Base-by-base conservation (phyloP, 2,329 filamentous ascomycete genomes). In the Diplodia intermedia region DNA sequence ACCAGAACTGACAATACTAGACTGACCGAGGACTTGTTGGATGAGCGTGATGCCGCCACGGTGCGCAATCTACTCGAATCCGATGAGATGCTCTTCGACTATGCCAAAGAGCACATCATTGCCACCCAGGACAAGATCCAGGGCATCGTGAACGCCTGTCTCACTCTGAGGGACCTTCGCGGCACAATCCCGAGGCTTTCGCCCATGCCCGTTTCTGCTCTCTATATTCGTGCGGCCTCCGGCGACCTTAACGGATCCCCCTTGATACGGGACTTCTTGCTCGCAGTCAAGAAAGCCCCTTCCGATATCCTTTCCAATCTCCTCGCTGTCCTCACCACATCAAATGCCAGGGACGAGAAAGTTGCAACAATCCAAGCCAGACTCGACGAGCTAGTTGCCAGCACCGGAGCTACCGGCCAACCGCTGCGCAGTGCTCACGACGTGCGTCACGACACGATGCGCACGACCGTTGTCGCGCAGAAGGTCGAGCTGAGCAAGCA, bases 401-500 rank as follows among this genome's bases (percentile, higher is more conserved):
- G 68, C 33, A 36, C 40, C 15, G 54, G 68, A 18, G 56, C 69
- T 18, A 60, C 69, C 23, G 62, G 23, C 60, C 54, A 70, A 63
- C 74, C 78, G 83, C 83, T 96, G 36, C 88, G 89, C 70, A 96
- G 90, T 79, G 90, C 90, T 75, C 91, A 95, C 77, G 90, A 90
- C 72, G 85, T 90, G 12, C 89, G 90, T 52, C 83, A 86, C 79
- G 89, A 88, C 71, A 88, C 90, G 53, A 80, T 92, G 50, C 86
- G 92, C 54, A 92, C 91, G 1, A 94, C 92, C 0, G 88, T 94
- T 38, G 88, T 94, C 62, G 91, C 91, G 18, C 91, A 94, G 75
- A 91, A 91, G 75, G 91, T 95, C 20, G 89, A 93, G 74, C 83
- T 95, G 50, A 92, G 90, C 79, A 90, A 88, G 70, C 89, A 93